Base-by-base conservation (phyloP, 2,329 filamentous ascomycete genomes). In the Botrytis pseudocinerea region DNA sequence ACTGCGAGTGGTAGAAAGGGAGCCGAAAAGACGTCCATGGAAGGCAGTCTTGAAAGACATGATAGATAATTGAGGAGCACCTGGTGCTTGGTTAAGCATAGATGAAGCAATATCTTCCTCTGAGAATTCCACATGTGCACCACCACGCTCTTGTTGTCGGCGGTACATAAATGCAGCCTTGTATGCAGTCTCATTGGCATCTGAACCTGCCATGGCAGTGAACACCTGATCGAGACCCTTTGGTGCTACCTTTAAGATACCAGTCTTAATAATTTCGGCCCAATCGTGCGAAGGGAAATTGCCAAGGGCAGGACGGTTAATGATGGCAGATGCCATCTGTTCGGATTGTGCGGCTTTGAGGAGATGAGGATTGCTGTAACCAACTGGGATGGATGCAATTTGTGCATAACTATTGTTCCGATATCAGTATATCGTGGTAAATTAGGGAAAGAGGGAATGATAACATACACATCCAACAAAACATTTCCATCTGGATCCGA, bases 151-250 rank as follows among this genome's bases (percentile, higher is more conserved):
- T 74, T 89, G 86, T 80, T 92, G 91, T 68, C 91, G 87, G 82
- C 90, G 90, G 85, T 90, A 93, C 91, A 95, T 95, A 84, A 95
- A 94, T 40, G 93, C 92, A 22, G 93, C 93, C 84, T 95, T 95
- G 87, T 92, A 95, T 72, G 93, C 93, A 66, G 92, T 90, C 83
- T 95, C 93, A 83, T 95, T 95, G 82, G 93, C 93, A 80, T 95
- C 93, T 48, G 92, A 94, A 74, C 93, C 93, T 61, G 92, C 88
- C 84, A 92, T 90, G 69, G 89, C 92, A 64, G 93, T 95, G 85
- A 95, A 95, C 78, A 95, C 92, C 83, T 94, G 91, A 84, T 93
- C 85, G 73, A 93, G 84, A 64, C 92, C 92, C 81, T 90, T 91
- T 65, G 93, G 93, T 0, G 93, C 92, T 64, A 91, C 92, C 72